Base-by-base conservation (phyloP, 108 stramenopile species). In the Cyclotella kingstonii region DNA sequence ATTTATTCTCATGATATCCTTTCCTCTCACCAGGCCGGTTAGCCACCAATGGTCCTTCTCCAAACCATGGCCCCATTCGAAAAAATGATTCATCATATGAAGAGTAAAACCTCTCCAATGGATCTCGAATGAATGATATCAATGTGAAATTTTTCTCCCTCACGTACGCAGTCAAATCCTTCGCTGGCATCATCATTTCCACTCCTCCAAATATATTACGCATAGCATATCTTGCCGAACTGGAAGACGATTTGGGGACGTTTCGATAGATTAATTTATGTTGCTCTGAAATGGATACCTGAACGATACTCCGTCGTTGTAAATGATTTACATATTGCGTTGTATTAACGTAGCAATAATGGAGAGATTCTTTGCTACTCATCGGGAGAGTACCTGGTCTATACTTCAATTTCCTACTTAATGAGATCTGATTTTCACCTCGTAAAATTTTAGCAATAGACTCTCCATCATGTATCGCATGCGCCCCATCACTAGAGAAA, bases 1-100 rank as follows among this genome's bases (percentile, higher is more conserved):
- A 49, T 21, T 54, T 70, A 22, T 34, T 60, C 12, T 70, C 49
- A 44, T 38, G 34, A 25, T 70, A 70, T 29, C 35, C 14, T 2
- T 53, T 36, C 28, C 26, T 43, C 22, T 52, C 68, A 14, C 58
- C 51, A 3, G 68, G 68, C 22, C 50, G 49, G 38, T 70, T 45
- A 25, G 22, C n/a, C 3, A 70, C 68, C 15, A 70, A 38, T 12
- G 21, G 21, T 4, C 49, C 71, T 15, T 54, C 42, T 0, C 64
- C 73, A 38, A 76, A 62, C 74, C 74, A 76, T 1, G 74, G 74
- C 2, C 60, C 74, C 51, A 41, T 55, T 10, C 74, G 60, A 45
- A 53, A 76, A 39, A 49, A 76, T 0, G 74, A 54, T 25, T 76
- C 74, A 33, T 76, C 74, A 23, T 68, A 76, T 0, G 54, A 57